A percentile compares a stretch with the other conserved stretches of the same genome.
These are phyloP conservation scores for Suillus occidentalis DNA, from an alignment of 768 basidiomycete genomes.

Conservation along the genomic window DNA sequence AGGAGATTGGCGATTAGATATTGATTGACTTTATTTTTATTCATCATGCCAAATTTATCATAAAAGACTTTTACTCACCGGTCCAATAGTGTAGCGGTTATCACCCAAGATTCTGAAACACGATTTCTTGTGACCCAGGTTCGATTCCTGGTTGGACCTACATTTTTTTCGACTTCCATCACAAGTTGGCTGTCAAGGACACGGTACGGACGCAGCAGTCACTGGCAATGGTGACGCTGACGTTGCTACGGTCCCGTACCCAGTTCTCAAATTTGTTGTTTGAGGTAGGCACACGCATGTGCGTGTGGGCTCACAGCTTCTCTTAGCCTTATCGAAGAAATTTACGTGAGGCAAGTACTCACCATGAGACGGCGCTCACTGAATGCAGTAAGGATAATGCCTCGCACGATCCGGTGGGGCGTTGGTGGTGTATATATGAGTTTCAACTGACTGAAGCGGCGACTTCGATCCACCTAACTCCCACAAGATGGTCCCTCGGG, in stretches of 20 bases:
- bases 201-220: too few relatives aligned
- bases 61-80: background rate
- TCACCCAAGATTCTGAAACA: conserved; percentile 18
- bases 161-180: conserved; percentile 1
- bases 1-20: background rate
- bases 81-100: conserved; percentile 20
- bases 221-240: too few relatives aligned
- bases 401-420: background rate
- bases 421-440: too few relatives aligned
- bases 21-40: background rate
- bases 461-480: background rate
- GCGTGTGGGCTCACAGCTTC: background rate
- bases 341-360: background rate
- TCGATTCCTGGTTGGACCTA: conserved; percentile 18
- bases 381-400: background rate
- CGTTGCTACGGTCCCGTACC: too few relatives aligned
- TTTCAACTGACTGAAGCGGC: background rate
- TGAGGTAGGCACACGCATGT: background rate
- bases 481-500: background rate
- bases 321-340: background rate
- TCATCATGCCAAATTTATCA: fast-evolving
- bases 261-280: background rate
- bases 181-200: too few relatives aligned
- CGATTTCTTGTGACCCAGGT: conserved; percentile 17
- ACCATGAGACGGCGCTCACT: background rate